Evolutionary conservation across 1,139 yeast species (phyloP), one percentile per base, ranked within the genome.

Genomic region (Debaryomyces fabryi): DNA sequence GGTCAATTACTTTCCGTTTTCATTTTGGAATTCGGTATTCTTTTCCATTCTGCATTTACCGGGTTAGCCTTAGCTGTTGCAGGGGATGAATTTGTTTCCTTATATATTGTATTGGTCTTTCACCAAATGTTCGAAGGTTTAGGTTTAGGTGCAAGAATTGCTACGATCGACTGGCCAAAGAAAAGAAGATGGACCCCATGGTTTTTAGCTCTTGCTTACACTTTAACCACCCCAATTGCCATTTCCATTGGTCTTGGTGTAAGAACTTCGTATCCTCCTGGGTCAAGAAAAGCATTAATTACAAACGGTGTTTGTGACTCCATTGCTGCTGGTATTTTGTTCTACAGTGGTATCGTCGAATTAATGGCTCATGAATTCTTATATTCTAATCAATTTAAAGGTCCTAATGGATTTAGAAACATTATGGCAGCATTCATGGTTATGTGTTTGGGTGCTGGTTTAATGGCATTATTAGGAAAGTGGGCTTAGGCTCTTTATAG

Each of bases 81-180:
- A 2, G 74, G 74, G 1, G 67, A 68, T 30, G 72, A 69, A 46
- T 72, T 72, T 56, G 59, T 55, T 15, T 59, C 75, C 0, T 58
- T 73, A 24, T 71, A 67, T 50, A 62, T 71, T 38, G 77, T 74
- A 5, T 64, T 72, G 24, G 66, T 67, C 2, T 72, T 72, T 60
- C 78, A 72, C 51, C 78, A 72, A 55, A 58, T 71, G 52, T 72
- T 72, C 48, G 78, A 72, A 56, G 78, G 78, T 8, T 59, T 72
- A 46, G 77, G 76, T 0, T 61, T 72, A 44, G 78, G 77, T 4
- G 60, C 76, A 1, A 54, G 78, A 39, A 66, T 72, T 48, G 76
- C 76, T n/a, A 58, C 65, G 15, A 66, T 72, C 5, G 57, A 54
- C 21, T 72, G 78, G 78, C 75, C 76, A 0, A 49, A 53, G 18